Base-by-base conservation (phyloP, 2,329 filamentous ascomycete genomes). In the Paraphoma sp. region DNA sequence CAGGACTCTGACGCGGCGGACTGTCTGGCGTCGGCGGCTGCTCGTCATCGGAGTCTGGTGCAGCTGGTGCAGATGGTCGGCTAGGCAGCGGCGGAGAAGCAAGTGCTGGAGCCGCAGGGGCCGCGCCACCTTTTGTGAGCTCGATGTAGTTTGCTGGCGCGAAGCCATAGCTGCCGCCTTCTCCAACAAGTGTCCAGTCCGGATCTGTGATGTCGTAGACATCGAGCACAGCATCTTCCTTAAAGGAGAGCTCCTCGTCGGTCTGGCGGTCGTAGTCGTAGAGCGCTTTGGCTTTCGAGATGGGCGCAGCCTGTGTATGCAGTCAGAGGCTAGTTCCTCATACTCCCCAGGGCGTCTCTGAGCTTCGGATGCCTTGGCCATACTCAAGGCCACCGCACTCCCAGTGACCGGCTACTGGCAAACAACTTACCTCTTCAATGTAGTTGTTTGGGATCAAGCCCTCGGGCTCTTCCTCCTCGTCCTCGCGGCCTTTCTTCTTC, bases 211-310 rank as follows among this genome's bases (percentile, higher is more conserved):
- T 89, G 77, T 99, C 95, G 79, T 91, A 98, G 46, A 99, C 91
- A 58, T 90, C 83, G 47, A 99, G 84, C 44, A 87, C 79, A 41
- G 90, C 88, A 73, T 97, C 93, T 80, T 99, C 95, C 47, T 91
- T 86, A 74, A 99, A 98, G 23, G 94, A 98, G 9, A 99, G 83
- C 79, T 99, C 95, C 78, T 99, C 95, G 73, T 99, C 95, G 23
- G 95, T 99, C 80, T 99, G 95, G 68, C 94, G 87, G 48, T 91
- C 91, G 77, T 99, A 99, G 77, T 99, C 95, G 81, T 94, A 99
- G n/a, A 98, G 86, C n/a, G 95, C 92, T 76, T 90, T 93, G 48
- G 94, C 95, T 65, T 89, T 84, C 59, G 86, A 82, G 59, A 86
- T 78, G 23, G 90, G 86, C 68, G 84, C 80, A 56, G 89, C 89